phyloP scores from a whole-genome alignment of 768 basidiomycete species.

The Leccinum ochraceum region DNA sequence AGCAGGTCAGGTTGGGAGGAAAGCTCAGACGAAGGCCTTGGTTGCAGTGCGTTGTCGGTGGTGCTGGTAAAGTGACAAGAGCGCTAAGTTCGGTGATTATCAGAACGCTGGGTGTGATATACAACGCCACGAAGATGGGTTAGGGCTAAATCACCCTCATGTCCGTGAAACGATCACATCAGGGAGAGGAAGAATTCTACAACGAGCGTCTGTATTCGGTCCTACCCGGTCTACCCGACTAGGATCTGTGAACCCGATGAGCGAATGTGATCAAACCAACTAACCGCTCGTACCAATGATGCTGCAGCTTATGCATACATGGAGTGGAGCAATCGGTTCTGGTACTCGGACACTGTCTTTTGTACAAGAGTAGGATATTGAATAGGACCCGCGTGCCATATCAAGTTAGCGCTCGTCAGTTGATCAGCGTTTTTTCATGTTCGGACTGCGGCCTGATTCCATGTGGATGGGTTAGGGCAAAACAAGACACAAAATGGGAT shows the following conservation, averaged over 20 bases:
- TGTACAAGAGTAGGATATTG: too few species aligned
- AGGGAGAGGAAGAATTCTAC: neutral
- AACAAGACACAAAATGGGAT: neutral
- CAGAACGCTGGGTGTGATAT: neutral
- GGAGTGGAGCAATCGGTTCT: neutral
- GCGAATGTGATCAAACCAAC: neutral
- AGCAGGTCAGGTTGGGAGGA: neutral
- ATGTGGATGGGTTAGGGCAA: neutral
- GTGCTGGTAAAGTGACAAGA: neutral
- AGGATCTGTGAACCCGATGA: neutral
- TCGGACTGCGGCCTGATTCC: neutral
- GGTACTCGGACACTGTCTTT: neutral
- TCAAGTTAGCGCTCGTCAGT: neutral
- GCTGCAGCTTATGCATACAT: too few species aligned
- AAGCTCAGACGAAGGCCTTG: neutral
- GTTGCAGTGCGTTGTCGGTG: neutral
- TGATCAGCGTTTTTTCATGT: neutral
- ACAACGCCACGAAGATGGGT: neutral
- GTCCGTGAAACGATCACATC: slow-evolving; percentile 12
- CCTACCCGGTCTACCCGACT: neutral
- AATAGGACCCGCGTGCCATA: neutral
- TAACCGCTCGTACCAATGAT: too few species aligned
- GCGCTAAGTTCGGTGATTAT: neutral
- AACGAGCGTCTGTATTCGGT: slow-evolving; percentile 8
- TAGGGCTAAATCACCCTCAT: neutral